Base-by-base conservation (phyloP, 106 monocot species). In the Alisma plantagoaquatica region DNA sequence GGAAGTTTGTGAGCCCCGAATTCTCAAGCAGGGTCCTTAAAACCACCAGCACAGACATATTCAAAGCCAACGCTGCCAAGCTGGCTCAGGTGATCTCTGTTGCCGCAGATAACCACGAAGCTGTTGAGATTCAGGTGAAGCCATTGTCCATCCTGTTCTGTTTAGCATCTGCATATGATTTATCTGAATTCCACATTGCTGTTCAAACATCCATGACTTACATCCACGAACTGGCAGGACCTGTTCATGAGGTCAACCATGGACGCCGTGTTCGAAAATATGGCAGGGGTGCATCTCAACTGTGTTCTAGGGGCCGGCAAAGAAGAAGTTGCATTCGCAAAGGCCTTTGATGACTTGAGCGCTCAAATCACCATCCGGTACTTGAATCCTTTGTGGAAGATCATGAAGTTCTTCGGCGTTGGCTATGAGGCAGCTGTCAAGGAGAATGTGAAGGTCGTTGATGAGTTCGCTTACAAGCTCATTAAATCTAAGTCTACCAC, bases 311-410 rank as follows among this genome's bases (percentile, higher is more conserved):
- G n/a, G n/a, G n/a, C n/a, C n/a, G n/a, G n/a, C n/a, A n/a, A n/a
- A n/a, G n/a, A n/a, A n/a, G n/a, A n/a, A n/a, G n/a, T n/a, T n/a
- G n/a, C n/a, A n/a, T n/a, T n/a, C n/a, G n/a, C n/a, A n/a, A n/a
- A 61, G 17, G 62, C 49, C 16, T 38, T 63, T 16, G 51, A 51
- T 26, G 63, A 63, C 6, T 41, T 52, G 10, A 63, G 38, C 35
- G 29, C 6, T 25, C 50, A 14, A 20, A 24, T 41, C 7, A 17
- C 26, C 7, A 9, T 17, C 15, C 63, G 51, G 21, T 63, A 24
- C 10, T 15, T 63, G 25, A n/a, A 63, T 31, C 33, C 35, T 20
- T 41, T 63, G 19, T 63, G 63, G 63, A 63, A 41, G 33, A n/a
- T 63, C 25, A 41, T 21, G 49, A 47, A 35, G 29, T 50, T 62